Base-by-base conservation (phyloP, 352 stramenopile species). In the Phytophthora melonis region DNA sequence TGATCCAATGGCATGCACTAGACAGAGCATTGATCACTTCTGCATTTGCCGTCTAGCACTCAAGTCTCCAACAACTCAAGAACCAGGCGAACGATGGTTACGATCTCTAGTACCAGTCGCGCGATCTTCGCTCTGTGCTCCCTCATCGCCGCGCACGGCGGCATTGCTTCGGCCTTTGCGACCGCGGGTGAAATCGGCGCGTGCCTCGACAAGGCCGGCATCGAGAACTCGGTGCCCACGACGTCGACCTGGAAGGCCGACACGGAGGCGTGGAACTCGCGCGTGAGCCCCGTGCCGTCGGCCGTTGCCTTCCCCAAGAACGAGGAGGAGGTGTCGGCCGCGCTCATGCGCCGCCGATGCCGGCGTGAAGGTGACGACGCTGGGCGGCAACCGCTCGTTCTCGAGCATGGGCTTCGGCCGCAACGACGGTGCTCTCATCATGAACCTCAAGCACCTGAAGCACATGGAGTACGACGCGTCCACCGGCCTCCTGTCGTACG, bases 371-470 rank as follows among this genome's bases (percentile, higher is more conserved):
- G 70, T 77, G 54, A 74, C 70, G 23, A 77, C 70, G 2, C 59
- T 77, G n/a, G 68, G 68, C 49, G 68, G 68, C 34, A 75, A 75
- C 68, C 68, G 69, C 16, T 77, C 69, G n/a, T 77, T 77, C 63
- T 77, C 69, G 14, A 77, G 69, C 43, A 72, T 77, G 70, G 70
- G 70, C 10, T 77, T 77, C 41, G 70, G 70, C 23, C 70, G 70
- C 23, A 47, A 77, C n/a, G 70, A 75, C 25, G 70, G 65, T 54
- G 70, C 70, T 59, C 65, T 77, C 11, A 50, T 77, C 45, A 74
- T 77, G 10, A 77, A 74, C 47, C 30, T 77, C 8, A 77, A 74
- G 65, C 13, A 56, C 39, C 14, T 77, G 27, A 74, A 70, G 65
- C 59, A 74, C 23, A 36, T 74, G 8, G 25, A 77, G 30, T 77